Conservation (phyloP, 1,284 basidiomycete genomes). For the Moesziomyces globuligerus region DNA sequence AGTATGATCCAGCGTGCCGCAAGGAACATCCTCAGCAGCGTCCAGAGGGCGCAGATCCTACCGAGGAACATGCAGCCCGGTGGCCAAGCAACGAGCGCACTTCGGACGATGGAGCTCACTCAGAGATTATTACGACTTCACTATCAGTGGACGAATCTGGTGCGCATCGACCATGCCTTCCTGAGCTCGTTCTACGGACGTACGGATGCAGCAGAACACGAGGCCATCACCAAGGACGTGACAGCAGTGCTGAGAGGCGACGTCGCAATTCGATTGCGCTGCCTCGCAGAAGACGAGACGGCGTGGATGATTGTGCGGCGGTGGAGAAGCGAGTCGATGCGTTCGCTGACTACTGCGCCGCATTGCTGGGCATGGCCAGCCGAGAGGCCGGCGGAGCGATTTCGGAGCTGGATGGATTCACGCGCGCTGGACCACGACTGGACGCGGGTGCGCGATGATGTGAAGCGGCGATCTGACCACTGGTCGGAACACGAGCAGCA, state of each 20-base stretch:
- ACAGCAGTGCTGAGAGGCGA: not conserved
- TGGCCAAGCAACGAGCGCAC: slow-evolving; percentile 10
- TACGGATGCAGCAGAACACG: slow-evolving; percentile 5
- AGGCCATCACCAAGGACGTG: not conserved
- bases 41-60: slow-evolving; percentile 30
- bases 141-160: slow-evolving; percentile 14
- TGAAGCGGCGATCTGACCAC: slow-evolving; percentile 10
- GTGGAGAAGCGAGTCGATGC: slow-evolving; percentile 22
- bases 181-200: slow-evolving; percentile 21
- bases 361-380: slow-evolving; percentile 1
- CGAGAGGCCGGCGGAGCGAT: not conserved
- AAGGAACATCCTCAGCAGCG: slow-evolving; percentile 30
- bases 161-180: slow-evolving; percentile 16
- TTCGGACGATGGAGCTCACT: slow-evolving; percentile 13
- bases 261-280: not conserved
- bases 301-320: slow-evolving; percentile 12
- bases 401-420: slow-evolving; percentile 6
- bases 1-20: slow-evolving; percentile 31
- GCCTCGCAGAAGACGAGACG: slow-evolving; percentile 17
- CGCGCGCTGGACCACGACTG: slow-evolving; percentile 23
- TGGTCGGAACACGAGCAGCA: slow-evolving; percentile 45
- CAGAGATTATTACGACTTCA: not conserved
- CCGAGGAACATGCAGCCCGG: slow-evolving; percentile 12
- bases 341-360: not conserved
- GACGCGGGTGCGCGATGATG: slow-evolving; percentile 5